Percentiles rank a stretch among this genome's conserved stretches.
phyloP scores from a whole-genome alignment of 441 rosid genomes.

The Pelargonium exstipulatum region DNA sequence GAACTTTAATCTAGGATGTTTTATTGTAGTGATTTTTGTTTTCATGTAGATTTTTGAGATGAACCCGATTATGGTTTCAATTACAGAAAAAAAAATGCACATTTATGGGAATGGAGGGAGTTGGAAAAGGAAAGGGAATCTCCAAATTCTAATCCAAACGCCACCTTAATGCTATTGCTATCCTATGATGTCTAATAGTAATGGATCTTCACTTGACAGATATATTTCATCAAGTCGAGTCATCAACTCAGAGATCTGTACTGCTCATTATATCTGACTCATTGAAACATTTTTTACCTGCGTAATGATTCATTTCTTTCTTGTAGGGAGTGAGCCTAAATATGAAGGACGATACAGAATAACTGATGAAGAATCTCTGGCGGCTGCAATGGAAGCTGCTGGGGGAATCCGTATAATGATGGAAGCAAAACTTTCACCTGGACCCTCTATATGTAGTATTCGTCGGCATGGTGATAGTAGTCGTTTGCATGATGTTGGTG shows the following conservation, averaged over 20 bases:
- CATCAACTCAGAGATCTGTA: not conserved
- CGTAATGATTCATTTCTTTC: not conserved
- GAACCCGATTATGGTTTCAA: no score
- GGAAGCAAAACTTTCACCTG: constrained; percentile 88
- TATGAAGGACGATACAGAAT: constrained; percentile 73
- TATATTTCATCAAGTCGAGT: not conserved
- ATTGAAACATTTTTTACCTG: not conserved
- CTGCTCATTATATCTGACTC: not conserved
- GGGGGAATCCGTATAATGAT: constrained; percentile 77
- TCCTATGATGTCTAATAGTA: not conserved
- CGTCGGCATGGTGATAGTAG: constrained; percentile 88
- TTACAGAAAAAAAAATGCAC: no score
- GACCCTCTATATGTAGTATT: constrained; percentile 74
- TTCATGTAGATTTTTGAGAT: no score
- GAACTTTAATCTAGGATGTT: no score
- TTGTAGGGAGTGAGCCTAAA: constrained; percentile 58
- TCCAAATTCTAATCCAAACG: no score
- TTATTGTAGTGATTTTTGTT: no score
- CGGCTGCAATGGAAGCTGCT: constrained; percentile 85
- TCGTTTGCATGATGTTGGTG: constrained; percentile 84
- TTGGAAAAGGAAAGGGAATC: no score
- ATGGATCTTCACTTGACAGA: not conserved
- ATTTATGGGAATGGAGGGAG: no score
- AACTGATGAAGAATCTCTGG: constrained; percentile 68
- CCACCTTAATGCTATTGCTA: not conserved